Percentiles rank a stretch among this genome's conserved stretches.
These are phyloP conservation scores for Didymella segeticola DNA, from an alignment of 2,329 filamentous ascomycete species.

Conservation along the genomic window DNA sequence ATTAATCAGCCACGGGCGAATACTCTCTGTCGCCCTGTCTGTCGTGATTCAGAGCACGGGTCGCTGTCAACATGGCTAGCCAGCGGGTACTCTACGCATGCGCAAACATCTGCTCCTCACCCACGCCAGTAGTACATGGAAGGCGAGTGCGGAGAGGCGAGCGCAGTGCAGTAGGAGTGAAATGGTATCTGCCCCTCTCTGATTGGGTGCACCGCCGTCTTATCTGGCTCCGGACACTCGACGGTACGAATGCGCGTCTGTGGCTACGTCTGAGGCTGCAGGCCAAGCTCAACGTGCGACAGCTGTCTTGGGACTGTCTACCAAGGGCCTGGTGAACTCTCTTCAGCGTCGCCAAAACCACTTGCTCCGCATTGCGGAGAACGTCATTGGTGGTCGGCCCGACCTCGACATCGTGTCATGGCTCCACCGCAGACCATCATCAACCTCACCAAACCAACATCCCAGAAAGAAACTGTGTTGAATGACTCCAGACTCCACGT, in stretches of 20 bases:
- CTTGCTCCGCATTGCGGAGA: slow-evolving; percentile 15
- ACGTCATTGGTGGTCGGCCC: slow-evolving; percentile 14
- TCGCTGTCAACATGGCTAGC: slow-evolving; percentile 28
- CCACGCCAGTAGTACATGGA: slow-evolving; percentile 19
- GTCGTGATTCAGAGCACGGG: slow-evolving; percentile 20
- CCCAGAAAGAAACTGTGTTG: neutral
- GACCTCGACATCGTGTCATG: neutral
- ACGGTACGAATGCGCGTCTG: neutral
- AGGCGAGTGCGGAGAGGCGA: no score
- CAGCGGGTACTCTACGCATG: no score
- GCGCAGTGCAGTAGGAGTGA: neutral
- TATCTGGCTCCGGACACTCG: slow-evolving; percentile 18
- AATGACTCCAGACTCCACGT: neutral
- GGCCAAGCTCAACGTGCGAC: slow-evolving; percentile 7
- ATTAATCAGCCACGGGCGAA: slow-evolving; percentile 33
- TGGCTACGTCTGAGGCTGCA: slow-evolving; percentile 7
- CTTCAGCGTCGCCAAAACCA: neutral
- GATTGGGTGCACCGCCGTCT: slow-evolving; percentile 23
- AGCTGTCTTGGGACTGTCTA: neutral
- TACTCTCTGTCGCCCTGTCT: slow-evolving; percentile 11
- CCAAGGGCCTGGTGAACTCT: no score
- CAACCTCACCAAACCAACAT: neutral
- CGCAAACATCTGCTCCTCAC: slow-evolving; percentile 15
- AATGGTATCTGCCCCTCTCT: slow-evolving; percentile 7
- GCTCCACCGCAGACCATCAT: neutral